These are phyloP conservation scores for Themeda triandra DNA, from an alignment of 176 grass and related monocot genomes.

Conservation along the genomic window DNA sequence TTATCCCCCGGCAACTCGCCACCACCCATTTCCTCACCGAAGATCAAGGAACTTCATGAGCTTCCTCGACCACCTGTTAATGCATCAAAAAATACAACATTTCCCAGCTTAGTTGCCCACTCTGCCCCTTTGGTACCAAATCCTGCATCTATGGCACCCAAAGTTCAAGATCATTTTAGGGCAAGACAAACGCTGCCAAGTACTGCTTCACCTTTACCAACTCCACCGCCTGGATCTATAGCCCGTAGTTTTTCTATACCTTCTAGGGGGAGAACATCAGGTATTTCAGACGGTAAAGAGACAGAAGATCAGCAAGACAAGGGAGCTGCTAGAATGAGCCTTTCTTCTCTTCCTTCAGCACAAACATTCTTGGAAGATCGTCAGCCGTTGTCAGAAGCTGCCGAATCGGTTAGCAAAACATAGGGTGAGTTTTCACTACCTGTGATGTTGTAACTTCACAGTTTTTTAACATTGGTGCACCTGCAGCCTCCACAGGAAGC, in stretches of 20 bases:
- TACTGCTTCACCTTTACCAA: slow-evolving; percentile 86
- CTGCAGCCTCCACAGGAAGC: not conserved
- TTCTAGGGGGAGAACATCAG: slow-evolving; percentile 59
- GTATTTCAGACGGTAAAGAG: slow-evolving; percentile 48
- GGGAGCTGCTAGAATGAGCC: slow-evolving; percentile 47
- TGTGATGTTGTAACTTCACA: not conserved
- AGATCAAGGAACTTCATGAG: slow-evolving; percentile 91
- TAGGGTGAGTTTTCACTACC: slow-evolving; percentile 33
- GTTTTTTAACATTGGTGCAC: not conserved
- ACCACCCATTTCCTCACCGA: slow-evolving; percentile 57
- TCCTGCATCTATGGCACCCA: slow-evolving; percentile 63
- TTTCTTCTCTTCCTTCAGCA: slow-evolving; percentile 54
- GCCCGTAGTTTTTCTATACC: slow-evolving; percentile 96
- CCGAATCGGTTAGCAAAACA: slow-evolving; percentile 44
- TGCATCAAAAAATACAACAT: slow-evolving; percentile 41
- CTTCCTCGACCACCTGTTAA: slow-evolving; percentile 75
- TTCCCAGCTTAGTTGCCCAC: slow-evolving; percentile 60
- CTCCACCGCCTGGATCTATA: slow-evolving; percentile 70
- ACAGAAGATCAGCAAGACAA: slow-evolving; percentile 47
- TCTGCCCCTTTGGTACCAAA: slow-evolving; percentile 84
- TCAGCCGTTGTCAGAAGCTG: slow-evolving; percentile 38
- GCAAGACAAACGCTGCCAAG: slow-evolving; percentile 35
- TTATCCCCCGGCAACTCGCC: slow-evolving; percentile 52
- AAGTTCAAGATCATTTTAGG: slow-evolving; percentile 45
- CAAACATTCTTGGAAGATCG: slow-evolving; percentile 48